Base-by-base conservation (phyloP, 2,329 filamentous ascomycete genomes). In the Pezizomycotina sp. region DNA sequence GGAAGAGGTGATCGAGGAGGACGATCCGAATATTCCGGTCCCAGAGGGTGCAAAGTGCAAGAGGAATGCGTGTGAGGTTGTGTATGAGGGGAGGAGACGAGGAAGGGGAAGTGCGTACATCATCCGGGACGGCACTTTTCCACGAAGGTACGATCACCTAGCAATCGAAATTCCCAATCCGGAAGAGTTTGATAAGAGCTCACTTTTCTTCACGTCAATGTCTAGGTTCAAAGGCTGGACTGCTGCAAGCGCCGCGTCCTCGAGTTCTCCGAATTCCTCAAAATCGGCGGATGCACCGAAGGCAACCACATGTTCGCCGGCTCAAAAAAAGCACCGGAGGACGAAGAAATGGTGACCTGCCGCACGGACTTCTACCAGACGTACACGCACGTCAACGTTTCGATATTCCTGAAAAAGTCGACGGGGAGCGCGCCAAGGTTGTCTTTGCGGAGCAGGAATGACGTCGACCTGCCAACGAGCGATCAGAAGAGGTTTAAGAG, bases 261-360 rank as follows among this genome's bases (percentile, higher is more conserved):
- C 41, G 89, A 98, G 55, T 98, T 98, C 58, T 84, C 98, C 56
- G 77, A 95, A 58, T 98, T 98, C 60, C 74, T 98, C 74, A 89
- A 80, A 59, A 86, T 98, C 42, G 74, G 79, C 50, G 89, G 89
- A 1, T 98, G 89, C 61, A 83, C 77, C 27, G 89, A 84, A 59
- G 63, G 66, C 27, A 66, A 69, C 42, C 89, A 98, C 62, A 59
- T 92, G 48, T 98, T 93, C 53, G 67, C 95, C 21, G 80, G 71
- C 5, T 66, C 72, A 48, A 71, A 69, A 50, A 80, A 81, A 58
- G 62, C 66, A 21, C 64, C 64, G 46, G 54, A 55, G 48, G 60
- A 56, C 40, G n/a, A n/a, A n/a, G 16, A 26, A 30, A 27, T 27
- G 30, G 26, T 27, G 13, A 23, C 40, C 38, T 19, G 29, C 52